phyloP scores from a whole-genome alignment of 352 stramenopile species.

The Plasmopara halstedii region DNA sequence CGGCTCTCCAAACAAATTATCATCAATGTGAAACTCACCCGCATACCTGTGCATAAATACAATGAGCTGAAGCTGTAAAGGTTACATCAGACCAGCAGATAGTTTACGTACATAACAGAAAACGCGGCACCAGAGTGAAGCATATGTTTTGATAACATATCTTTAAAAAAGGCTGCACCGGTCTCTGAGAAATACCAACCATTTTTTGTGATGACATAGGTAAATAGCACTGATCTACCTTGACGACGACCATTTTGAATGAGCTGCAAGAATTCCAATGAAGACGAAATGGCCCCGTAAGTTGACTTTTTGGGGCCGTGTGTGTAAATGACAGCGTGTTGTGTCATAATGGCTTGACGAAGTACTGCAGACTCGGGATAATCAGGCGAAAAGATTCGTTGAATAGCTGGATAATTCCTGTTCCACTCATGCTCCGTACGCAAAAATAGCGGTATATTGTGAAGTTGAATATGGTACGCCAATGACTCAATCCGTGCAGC shows the following conservation, averaged over 20 bases:
- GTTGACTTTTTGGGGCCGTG: conserved; percentile 22
- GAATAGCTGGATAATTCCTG: conserved; percentile 29
- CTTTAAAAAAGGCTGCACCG: conserved; percentile 33
- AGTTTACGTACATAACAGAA: conserved; percentile 23
- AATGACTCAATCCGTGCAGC: conserved; percentile 23
- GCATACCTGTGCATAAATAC: conserved; percentile 20
- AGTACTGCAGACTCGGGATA: conserved; percentile 23
- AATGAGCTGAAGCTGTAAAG: background rate
- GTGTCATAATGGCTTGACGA: conserved; percentile 27
- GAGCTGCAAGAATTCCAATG: conserved; percentile 31
- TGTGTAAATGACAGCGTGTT: conserved; percentile 33
- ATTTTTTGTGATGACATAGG: conserved; percentile 31
- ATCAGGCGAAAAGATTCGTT: conserved; percentile 30
- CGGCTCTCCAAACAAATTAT: conserved; percentile 15
- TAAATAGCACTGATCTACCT: conserved; percentile 30
- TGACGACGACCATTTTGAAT: conserved; percentile 25
- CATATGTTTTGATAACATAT: conserved; percentile 43
- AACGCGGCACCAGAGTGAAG: conserved; percentile 30
- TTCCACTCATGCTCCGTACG: conserved; percentile 32
- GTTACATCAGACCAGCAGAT: background rate
- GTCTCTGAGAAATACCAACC: conserved; percentile 42
- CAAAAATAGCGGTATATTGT: conserved; percentile 28
- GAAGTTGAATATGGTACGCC: conserved; percentile 30
- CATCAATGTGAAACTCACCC: conserved; percentile 28
- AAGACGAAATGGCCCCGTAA: conserved; percentile 18